Conservation (phyloP, 139 green algal genomes). For the Haematococcus sp. region DNA sequence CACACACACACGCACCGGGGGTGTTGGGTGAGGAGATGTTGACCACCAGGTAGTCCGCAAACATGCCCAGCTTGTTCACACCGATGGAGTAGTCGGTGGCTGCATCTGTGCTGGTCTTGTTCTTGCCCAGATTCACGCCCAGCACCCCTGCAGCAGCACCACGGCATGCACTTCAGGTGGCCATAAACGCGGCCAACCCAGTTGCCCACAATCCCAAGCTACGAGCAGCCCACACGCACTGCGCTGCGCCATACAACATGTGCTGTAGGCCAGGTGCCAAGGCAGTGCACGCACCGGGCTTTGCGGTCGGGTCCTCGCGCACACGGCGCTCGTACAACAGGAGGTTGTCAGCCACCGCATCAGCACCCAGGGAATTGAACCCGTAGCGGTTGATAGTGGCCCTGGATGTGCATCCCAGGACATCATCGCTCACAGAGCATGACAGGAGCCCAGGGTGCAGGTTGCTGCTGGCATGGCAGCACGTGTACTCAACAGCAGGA, state of each 20-base stretch:
- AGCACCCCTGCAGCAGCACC: constrained; percentile 51
- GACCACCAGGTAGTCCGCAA: constrained; percentile 95
- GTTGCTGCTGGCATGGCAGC: background rate
- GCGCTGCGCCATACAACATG: too few species aligned
- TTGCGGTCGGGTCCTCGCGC: constrained; percentile 27
- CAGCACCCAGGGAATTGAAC: constrained; percentile 94
- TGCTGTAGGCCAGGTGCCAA: too few species aligned
- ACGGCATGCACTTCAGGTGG: background rate
- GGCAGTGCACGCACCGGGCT: constrained; percentile 35
- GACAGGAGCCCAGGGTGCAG: background rate
- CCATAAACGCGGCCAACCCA: background rate
- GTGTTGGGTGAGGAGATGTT: constrained; percentile 99
- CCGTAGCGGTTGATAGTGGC: constrained; percentile 97
- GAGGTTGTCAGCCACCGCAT: constrained; percentile 70
- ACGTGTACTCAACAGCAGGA: background rate
- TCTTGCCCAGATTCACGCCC: constrained; percentile 97
- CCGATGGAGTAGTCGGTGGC: constrained; percentile 84
- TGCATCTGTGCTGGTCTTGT: constrained; percentile 88
- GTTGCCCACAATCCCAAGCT: too few species aligned
- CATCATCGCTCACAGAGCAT: too few species aligned
- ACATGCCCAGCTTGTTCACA: constrained; percentile 62
- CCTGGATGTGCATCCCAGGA: constrained; percentile 32
- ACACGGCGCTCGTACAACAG: constrained; percentile 32
- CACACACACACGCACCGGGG: constrained; percentile 57
- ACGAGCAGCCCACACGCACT: too few species aligned